Base-by-base conservation (phyloP, 1,284 basidiomycete genomes). In the Trichosporon asahii region DNA sequence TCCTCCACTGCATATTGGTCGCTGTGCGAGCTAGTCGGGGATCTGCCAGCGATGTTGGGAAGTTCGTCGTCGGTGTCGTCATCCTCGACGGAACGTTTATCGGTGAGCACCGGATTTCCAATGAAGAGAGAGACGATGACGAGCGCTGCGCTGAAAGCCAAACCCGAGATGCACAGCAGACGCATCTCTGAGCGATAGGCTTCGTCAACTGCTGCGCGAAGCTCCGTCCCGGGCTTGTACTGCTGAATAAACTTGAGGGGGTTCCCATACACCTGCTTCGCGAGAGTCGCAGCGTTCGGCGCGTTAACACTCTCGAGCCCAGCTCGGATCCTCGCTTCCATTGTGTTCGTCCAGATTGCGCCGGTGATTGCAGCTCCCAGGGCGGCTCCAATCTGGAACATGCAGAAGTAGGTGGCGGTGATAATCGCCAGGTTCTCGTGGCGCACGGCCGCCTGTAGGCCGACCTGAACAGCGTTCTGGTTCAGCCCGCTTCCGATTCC, bases 341-440 rank as follows among this genome's bases (percentile, higher is more conserved):
- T 66, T 6, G 31, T 35, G 44, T 63, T 66, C 14, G 75, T 72
- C 84, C 84, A 85, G 71, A 85, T 82, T 6, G 83, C 82, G 15
- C 82, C 84, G 3, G 83, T 81, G 69, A 84, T 76, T 53, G 80
- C 75, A 46, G 71, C 73, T 9, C 83, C 82, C 44, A 84, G 69
- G 0, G 80, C 79, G 2, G 75, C 76, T 12, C 83, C 83, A 66
- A 84, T 76, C 57, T 78, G 61, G 68, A 25, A 69, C 46, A 53
- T 69, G 57, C 72, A n/a, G 23, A 83, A 76, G 74, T 80, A 84
- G 21, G 84, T 73, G 5, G 76, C 79, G 37, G 81, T 78, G 37
- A 84, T 73, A 29, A 82, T 76, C 6, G 82, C 82, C 23, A 84
- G 67, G 66, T 74, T 72, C 71, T 84, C 80, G 74, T 85, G 84